Conservation (phyloP, 768 basidiomycete genomes). For the Pilatotrama ljubarskyi region DNA sequence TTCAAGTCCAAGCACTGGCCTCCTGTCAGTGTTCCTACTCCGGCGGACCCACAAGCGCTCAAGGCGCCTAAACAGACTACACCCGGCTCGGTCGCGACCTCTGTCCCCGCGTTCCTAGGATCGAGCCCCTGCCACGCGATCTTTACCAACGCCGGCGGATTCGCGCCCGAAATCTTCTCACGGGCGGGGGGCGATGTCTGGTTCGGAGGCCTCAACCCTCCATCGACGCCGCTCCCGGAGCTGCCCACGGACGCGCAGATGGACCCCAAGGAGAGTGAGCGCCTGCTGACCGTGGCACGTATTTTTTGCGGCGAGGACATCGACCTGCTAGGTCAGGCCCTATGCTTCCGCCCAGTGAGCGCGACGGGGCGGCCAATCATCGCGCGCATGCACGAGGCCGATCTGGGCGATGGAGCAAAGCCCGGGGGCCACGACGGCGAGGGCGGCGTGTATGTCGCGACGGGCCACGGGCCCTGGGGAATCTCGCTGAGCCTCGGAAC, state of each 20-base stretch:
- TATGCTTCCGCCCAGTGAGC: slow-evolving; percentile 41
- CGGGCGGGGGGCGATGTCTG: slow-evolving; percentile 33
- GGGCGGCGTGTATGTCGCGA: slow-evolving; percentile 33
- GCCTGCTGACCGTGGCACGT: slow-evolving; percentile 18
- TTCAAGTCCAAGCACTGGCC: slow-evolving; percentile 30
- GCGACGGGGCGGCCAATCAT: slow-evolving; percentile 35
- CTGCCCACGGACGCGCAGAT: slow-evolving; percentile 23
- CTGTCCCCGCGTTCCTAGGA: slow-evolving; percentile 4
- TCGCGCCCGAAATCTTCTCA: slow-evolving; percentile 36
- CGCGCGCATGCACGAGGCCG: slow-evolving; percentile 28
- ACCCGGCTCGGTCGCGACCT: background rate
- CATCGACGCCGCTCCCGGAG: slow-evolving; percentile 26
- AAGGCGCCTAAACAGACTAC: background rate
- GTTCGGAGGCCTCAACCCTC: slow-evolving; percentile 35
- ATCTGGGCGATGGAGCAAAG: slow-evolving; percentile 29
- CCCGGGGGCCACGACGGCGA: slow-evolving; percentile 14
- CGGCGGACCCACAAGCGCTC: background rate
- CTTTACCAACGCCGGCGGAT: slow-evolving; percentile 32
- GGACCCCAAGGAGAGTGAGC: slow-evolving; percentile 9
- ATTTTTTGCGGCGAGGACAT: slow-evolving; percentile 25
- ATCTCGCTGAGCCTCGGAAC: slow-evolving; percentile 35
- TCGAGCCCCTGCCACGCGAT: slow-evolving; percentile 31
- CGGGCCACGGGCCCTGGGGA: slow-evolving; percentile 44
- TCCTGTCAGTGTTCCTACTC: slow-evolving; percentile 3
- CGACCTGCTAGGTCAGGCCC: slow-evolving; percentile 25